These are phyloP conservation scores for Cryptococcus maquisensis DNA, from an alignment of 1,284 basidiomycete genomes.

Conservation along the genomic window DNA sequence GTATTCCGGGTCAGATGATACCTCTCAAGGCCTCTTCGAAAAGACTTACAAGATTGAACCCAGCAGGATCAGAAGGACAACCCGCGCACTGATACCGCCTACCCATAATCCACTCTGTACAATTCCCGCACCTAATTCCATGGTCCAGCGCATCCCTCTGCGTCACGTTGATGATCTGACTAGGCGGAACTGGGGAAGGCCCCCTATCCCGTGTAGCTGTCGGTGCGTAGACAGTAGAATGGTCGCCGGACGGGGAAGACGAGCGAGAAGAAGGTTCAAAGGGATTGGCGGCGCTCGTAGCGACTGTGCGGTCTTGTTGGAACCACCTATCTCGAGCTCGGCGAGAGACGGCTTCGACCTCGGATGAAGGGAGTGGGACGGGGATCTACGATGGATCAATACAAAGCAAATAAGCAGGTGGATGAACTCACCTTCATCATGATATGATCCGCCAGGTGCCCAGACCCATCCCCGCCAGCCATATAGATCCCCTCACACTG, in stretches of 20 bases:
- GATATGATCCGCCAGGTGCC: constrained; percentile 59
- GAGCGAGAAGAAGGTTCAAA: constrained; percentile 20
- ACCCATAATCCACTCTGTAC: constrained; percentile 47
- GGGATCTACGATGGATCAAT: constrained; percentile 60
- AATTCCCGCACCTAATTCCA: constrained; percentile 35
- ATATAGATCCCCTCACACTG: constrained; percentile 78
- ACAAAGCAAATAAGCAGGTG: background rate
- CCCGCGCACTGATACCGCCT: constrained; percentile 49
- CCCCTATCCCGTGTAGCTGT: constrained; percentile 1
- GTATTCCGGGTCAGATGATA: background rate
- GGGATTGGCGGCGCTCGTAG: constrained; percentile 14
- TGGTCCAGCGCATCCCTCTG: constrained; percentile 40
- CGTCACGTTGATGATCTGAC: constrained; percentile 7
- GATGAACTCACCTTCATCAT: constrained; percentile 72
- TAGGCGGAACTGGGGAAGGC: constrained; percentile 3
- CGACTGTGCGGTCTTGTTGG: constrained; percentile 62
- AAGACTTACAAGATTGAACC: constrained; percentile 42
- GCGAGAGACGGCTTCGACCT: constrained; percentile 68
- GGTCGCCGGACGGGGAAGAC: constrained; percentile 33
- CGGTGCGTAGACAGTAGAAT: constrained; percentile 44
- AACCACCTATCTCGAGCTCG: constrained; percentile 71
- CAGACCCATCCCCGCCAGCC: constrained; percentile 19
- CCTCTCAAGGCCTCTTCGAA: background rate
- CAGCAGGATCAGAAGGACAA: constrained; percentile 44
- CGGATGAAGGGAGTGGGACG: constrained; percentile 65